These are phyloP conservation scores for Lindgomyces ingoldianus DNA, from an alignment of 495 filamentous ascomycete species.

Conservation along the genomic window DNA sequence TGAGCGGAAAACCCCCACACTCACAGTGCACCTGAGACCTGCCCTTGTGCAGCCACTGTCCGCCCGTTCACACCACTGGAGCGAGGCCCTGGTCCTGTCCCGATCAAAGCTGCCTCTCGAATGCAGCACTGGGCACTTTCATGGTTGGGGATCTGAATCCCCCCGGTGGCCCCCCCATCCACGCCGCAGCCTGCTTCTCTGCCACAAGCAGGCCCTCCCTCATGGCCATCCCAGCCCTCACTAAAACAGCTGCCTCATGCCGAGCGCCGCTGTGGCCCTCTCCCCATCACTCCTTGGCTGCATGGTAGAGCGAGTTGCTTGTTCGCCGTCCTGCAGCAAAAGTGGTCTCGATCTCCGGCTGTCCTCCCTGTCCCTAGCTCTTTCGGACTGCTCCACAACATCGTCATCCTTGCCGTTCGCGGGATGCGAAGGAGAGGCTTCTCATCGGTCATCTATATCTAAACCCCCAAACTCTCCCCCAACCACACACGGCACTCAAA, in stretches of 20 bases:
- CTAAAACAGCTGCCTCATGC: conserved; percentile 30
- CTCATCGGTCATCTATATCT: conserved; percentile 32
- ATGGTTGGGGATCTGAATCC: conserved; percentile 2
- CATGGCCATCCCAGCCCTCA: conserved; percentile 26
- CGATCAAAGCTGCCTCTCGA: conserved; percentile 24
- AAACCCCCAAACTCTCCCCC: conserved; percentile 33
- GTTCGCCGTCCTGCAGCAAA: conserved; percentile 28
- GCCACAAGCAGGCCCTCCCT: conserved; percentile 2
- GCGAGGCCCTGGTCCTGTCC: conserved; percentile 11
- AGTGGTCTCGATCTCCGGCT: conserved; percentile 32
- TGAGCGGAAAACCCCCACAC: conserved; percentile 31
- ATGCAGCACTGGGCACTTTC: background rate
- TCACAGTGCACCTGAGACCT: conserved; percentile 23
- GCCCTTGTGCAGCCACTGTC: conserved; percentile 29
- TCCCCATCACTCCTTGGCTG: conserved; percentile 34
- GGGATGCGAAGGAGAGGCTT: conserved; percentile 33
- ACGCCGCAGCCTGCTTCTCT: background rate
- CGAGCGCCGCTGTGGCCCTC: conserved; percentile 11
- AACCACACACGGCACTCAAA: conserved; percentile 10
- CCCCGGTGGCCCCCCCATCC: background rate
- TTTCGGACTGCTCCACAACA: conserved; percentile 31
- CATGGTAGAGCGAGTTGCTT: conserved; percentile 35
- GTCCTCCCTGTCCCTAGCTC: conserved; percentile 29
- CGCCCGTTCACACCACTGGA: conserved; percentile 29
- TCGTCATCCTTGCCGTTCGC: conserved; percentile 37